These are phyloP conservation scores for Leucoagaricus sp. DNA, from an alignment of 1,284 basidiomycete genomes.

Conservation along the genomic window DNA sequence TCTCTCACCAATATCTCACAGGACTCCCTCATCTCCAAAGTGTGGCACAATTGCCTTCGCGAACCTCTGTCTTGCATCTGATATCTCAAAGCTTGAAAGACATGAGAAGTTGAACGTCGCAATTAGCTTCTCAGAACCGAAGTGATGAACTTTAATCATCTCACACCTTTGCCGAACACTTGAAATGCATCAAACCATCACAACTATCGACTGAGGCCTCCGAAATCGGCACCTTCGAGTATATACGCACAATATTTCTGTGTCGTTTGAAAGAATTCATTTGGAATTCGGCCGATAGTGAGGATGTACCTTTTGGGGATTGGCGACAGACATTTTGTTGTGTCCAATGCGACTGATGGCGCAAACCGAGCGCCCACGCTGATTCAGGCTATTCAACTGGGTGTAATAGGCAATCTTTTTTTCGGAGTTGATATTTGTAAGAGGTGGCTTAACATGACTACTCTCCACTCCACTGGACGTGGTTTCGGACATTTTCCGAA, in stretches of 20 bases:
- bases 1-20: too few relatives aligned
- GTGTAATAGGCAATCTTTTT: too few relatives aligned
- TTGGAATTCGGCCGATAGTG: constrained; percentile 4
- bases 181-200: not conserved
- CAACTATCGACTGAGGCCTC: not conserved
- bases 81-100: not conserved
- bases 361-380: not conserved
- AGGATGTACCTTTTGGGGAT: constrained; percentile 9
- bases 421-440: constrained; percentile 4
- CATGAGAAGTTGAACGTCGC: constrained; percentile 4
- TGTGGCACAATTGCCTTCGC: not conserved
- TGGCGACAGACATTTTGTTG: not conserved
- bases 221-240: not conserved
- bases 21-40: constrained; percentile 2
- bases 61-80: not conserved
- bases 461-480: not conserved
- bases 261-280: not conserved
- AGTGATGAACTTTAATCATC: not conserved
- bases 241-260: not conserved
- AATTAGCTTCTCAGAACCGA: not conserved
- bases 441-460: not conserved
- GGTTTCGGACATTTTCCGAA: not conserved
- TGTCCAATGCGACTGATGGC: not conserved
- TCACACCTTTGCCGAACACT: not conserved
- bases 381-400: not conserved